These are phyloP conservation scores for Sideroxylon spinosum DNA, from an alignment of 179 eudicot species.

Conservation along the genomic window DNA sequence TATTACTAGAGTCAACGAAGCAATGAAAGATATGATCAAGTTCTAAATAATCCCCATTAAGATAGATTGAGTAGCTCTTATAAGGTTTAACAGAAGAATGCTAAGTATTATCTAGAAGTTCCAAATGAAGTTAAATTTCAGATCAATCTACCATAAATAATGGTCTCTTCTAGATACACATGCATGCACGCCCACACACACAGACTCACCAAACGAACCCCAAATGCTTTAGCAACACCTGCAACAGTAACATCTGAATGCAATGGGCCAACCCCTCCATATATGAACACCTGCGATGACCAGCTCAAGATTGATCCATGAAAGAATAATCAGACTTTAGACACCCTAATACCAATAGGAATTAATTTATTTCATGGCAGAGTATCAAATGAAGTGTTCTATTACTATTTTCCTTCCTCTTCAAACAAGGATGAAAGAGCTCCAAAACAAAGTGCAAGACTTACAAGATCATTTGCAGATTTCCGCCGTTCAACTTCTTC, in stretches of 20 bases:
- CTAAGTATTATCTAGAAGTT: neutral
- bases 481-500: constrained; percentile 76
- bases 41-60: neutral
- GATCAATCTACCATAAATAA: neutral
- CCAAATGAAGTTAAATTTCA: neutral
- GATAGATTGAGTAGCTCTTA: neutral
- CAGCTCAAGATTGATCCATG: constrained; percentile 16
- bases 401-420: neutral
- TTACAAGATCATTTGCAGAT: constrained; percentile 80
- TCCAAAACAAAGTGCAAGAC: neutral
- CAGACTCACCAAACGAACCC: constrained; percentile 71
- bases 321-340: neutral
- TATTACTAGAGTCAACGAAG: neutral
- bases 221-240: constrained; percentile 95
- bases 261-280: constrained; percentile 94
- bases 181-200: neutral
- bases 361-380: neutral
- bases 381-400: neutral
- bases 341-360: neutral
- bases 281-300: constrained; percentile 68
- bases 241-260: constrained; percentile 86
- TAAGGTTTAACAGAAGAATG: neutral
- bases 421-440: neutral
- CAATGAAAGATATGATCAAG: neutral
- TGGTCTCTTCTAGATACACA: neutral